These are phyloP conservation scores for Penicillium manginii DNA, from an alignment of 495 filamentous ascomycete species.

Conservation along the genomic window DNA sequence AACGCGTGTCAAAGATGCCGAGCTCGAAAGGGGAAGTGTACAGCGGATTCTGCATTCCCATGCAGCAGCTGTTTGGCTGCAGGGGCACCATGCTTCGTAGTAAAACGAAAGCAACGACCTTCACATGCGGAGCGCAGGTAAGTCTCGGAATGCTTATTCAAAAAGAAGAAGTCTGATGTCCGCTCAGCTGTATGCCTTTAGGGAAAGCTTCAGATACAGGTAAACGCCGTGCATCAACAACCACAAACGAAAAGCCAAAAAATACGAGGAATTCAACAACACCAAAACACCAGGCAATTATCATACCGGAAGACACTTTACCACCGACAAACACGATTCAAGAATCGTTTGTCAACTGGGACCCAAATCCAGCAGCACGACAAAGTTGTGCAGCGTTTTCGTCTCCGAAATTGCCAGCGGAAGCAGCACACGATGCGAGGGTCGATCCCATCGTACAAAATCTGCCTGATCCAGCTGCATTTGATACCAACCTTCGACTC, in stretches of 20 bases:
- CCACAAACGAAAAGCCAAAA: background rate
- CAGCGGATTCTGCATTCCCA: background rate
- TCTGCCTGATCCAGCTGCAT: background rate
- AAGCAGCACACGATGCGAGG: background rate
- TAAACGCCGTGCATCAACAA: background rate
- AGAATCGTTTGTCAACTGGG: background rate
- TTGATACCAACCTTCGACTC: background rate
- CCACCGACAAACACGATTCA: background rate
- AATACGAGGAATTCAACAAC: background rate
- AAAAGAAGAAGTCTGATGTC: background rate
- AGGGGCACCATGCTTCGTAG: background rate
- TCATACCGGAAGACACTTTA: background rate
- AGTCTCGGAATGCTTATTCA: background rate
- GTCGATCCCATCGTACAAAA: background rate
- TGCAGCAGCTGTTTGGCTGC: background rate
- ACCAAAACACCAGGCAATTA: background rate
- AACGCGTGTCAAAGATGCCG: background rate
- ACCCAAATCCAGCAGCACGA: background rate
- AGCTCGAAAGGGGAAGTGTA: background rate
- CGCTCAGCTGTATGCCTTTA: background rate
- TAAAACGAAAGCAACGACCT: background rate
- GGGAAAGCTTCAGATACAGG: background rate
- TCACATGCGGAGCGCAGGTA: background rate
- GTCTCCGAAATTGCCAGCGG: background rate
- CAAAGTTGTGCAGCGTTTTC: background rate